Evolutionary conservation across 75 land plant species (phyloP), one percentile per base, ranked within the genome.

Genomic region (Picea glauca): DNA sequence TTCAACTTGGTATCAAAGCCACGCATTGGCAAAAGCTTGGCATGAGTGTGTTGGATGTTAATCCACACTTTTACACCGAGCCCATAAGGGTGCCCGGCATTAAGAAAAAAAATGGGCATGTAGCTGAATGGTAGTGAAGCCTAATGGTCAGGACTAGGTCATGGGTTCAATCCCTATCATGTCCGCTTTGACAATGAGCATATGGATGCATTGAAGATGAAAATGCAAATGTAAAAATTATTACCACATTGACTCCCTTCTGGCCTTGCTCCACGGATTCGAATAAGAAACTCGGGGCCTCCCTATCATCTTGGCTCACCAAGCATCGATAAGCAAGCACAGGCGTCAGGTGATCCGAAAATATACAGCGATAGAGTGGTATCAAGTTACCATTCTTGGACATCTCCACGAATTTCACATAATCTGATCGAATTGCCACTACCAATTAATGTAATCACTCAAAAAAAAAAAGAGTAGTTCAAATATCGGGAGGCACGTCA

Each of bases 281-380:
- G 72, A 89, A 92, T 46, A 94, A 70, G 80, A 96, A 96, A 80
- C 98, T 95, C 35, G 99, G 98, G 31, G 98, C 98, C 20, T 94
- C 95, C 26, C 93, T 77, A 46, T 96, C 95, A 72, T 94, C 98
- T 81, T 91, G 92, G 72, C 82, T 90, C 4, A 96, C 98, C 60
- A 96, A 83, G 80, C 98, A 96, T 2, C 99, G 89, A 76, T 96
- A 96, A 11, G 99, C 99, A 20, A 92, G 85, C 40, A 94, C 91
- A 13, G 98, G 99, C 13, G 95, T 94, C 60, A 96, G 74, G 60
- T 94, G 98, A 78, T 96, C 99, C 15, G 88, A 88, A 82, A 96
- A 92, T 66, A 96, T 94, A 74, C 88, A 89, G 23, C 84, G 79
- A 73, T 80, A 87, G 5, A 96, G 81, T 23, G 99, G 99, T 60